phyloP scores from a whole-genome alignment of 2,329 filamentous ascomycete species.

The Tricladium varicosporioides region DNA sequence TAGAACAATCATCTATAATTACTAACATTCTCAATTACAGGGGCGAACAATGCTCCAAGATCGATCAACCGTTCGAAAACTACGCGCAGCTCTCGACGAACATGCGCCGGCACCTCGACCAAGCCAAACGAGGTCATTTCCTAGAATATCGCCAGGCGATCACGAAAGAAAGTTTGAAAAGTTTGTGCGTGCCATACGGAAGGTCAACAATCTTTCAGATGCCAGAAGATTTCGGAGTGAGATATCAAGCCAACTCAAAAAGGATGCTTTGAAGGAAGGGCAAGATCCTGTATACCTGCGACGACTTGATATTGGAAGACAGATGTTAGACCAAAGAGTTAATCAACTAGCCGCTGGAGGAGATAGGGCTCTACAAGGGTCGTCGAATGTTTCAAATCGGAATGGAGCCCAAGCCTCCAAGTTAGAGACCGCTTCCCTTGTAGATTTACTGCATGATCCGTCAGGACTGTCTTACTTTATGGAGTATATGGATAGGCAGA shows the following conservation, averaged over 20 bases:
- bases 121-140: constrained; percentile 66
- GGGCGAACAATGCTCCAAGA: constrained; percentile 88
- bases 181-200: constrained; percentile 85
- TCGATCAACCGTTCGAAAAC: constrained; percentile 87
- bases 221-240: constrained; percentile 90
- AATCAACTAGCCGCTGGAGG: constrained; percentile 72
- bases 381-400: constrained; percentile 26
- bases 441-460: constrained; percentile 84
- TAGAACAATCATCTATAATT: background rate
- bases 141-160: constrained; percentile 76
- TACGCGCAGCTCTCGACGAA: constrained; percentile 88
- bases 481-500: constrained; percentile 97
- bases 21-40: constrained; percentile 34
- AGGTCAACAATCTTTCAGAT: constrained; percentile 88
- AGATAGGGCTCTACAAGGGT: constrained; percentile 34
- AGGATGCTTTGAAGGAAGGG: constrained; percentile 72
- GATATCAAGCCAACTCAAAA: constrained; percentile 86
- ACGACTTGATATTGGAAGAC: constrained; percentile 86
- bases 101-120: constrained; percentile 78
- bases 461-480: constrained; percentile 97
- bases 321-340: constrained; percentile 86
- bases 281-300: constrained; percentile 86
- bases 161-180: constrained; percentile 92
- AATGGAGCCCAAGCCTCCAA: constrained; percentile 48
- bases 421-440: constrained; percentile 72